Base-by-base conservation (phyloP, 306 rosid species). In the Comarum palustre region DNA sequence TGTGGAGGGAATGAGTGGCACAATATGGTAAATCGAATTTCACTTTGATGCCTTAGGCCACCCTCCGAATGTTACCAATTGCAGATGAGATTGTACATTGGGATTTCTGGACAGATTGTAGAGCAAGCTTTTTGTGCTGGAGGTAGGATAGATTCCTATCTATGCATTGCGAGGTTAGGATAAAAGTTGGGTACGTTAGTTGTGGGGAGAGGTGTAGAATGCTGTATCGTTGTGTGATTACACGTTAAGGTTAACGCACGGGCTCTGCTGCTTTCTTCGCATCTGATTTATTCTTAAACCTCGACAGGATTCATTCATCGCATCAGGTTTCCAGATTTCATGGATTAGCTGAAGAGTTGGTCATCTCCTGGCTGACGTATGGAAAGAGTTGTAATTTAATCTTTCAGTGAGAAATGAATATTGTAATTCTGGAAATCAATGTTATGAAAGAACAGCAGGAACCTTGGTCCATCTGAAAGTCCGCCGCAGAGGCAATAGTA, bases 51-150 rank as follows among this genome's bases (percentile, higher is more conserved):
- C 68, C 72, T 9, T 20, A 34, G 51, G 42, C 77, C 51, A 51
- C 60, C 31, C 55, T 38, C n/a, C 27, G 3, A 73, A 69, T 24
- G 66, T 66, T 7, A 66, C 66, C 63, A 54, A 41, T 62, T 25
- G 41, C 46, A 50, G 54, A 47, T 71, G 81, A 78, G 72, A 70
- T 71, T 69, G 60, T 66, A 55, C 41, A 77, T 64, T 70, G 76
- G 57, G 88, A 70, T 76, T 60, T 72, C 78, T 73, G 66, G 66
- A 82, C 78, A 50, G 84, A 64, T 47, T 77, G 79, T 63, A 80
- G 81, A 73, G 81, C 76, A 50, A 36, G 69, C 1, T 52, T 52
- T 20, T 69, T 68, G 61, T 31, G 54, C 72, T 13, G 66, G 73
- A 68, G 75, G 57, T 78, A 81, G 87, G 64, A 63, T 75, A 52